Evolutionary conservation across 2,329 filamentous ascomycete species (phyloP), one percentile per base, ranked within the genome.

Genomic region (Exophiala spinifera): DNA sequence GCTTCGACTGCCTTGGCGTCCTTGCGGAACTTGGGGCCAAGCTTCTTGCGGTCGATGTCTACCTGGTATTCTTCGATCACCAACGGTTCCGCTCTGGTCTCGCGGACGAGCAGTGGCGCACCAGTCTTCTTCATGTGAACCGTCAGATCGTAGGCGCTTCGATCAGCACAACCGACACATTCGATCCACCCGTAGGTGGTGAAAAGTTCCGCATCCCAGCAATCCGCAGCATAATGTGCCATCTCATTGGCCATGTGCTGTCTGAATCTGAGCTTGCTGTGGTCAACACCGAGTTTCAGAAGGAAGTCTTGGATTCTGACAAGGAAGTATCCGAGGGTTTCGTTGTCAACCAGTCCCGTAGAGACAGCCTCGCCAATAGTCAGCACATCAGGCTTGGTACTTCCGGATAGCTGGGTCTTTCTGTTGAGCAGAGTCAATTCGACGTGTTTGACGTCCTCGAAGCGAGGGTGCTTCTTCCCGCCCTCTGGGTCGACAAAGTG

Each of bases 131-230:
- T 92, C 69, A 87, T 86, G 74, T 97, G 94, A 8, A 96, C 91
- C 33, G 84, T 87, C 70, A 97, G 73, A 73, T 99, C 94, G 72
- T 96, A 99, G 17, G 94, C 94, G 69, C 89, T 95, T 66, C 94
- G 85, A 71, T 96, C 92, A 57, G 94, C 94, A 72, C 94, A 97
- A 59, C 94, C 94, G 14, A 97, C 92, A 71, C 92, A 97, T 78
- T 99, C 94, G 60, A 97, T 89, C 94, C 94, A 99, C 70, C 94
- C 94, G 67, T 91, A 91, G 58, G 88, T 91, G 54, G 89, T 97
- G 60, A 88, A 79, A 51, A 99, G 78, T 73, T 99, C 94, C 13
- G 91, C 92, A 72, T 99, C 94, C 94, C 94, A 97, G 77, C 94
- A 99, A 76, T 99, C 94, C 52, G 86, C 82, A 44, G 94, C 94